Evolutionary conservation across 805 yeast genomes (phyloP), one percentile per base, ranked within the genome.

Genomic region (Metschnikowia lachancei): DNA sequence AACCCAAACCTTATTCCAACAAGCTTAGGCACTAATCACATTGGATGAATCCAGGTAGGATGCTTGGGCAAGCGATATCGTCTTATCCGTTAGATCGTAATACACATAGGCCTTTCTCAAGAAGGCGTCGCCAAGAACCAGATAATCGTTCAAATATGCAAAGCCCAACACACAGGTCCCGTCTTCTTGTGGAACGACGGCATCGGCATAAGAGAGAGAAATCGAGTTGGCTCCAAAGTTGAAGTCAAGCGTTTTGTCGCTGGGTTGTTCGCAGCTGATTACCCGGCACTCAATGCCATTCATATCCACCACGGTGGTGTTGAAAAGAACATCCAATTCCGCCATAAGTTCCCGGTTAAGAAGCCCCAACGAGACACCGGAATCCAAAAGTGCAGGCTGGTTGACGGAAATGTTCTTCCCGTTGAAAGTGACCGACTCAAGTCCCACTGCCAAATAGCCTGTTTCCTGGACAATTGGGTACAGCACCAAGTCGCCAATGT

Each of bases 101-200:
- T 51, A 50, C 10, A 46, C 51, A 39, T 56, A 56, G 5, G 57
- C 57, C 17, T 46, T 40, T 39, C 60, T 44, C 49, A 56, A 49
- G 39, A 56, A 54, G 17, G 46, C 53, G 14, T 56, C 56, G 2
- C 60, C 60, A 34, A 48, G 46, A 29, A 51, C 41, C 33, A 24
- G 35, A 42, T 41, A 31, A 35, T 39, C 49, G n/a, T 43, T 12
- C 41, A 26, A 32, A 33, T 47, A 39, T 1, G 49, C 41, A 41
- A 51, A 51, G 1, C 54, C 54, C 45, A 51, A 48, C 44, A 45
- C 36, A 31, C 54, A 51, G 19, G 38, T 30, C 26, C 47, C 52
- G 16, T 41, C 43, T 13, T 32, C 47, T 18, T 48, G 50, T 19
- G 36, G 37, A 24, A 39, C 38, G 14, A 51, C 36, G 13, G 42